Percentiles rank a stretch among this genome's conserved stretches.
These are phyloP conservation scores for Aquilaria yunnanensis DNA, from an alignment of 345 rosid genomes.

Conservation along the genomic window DNA sequence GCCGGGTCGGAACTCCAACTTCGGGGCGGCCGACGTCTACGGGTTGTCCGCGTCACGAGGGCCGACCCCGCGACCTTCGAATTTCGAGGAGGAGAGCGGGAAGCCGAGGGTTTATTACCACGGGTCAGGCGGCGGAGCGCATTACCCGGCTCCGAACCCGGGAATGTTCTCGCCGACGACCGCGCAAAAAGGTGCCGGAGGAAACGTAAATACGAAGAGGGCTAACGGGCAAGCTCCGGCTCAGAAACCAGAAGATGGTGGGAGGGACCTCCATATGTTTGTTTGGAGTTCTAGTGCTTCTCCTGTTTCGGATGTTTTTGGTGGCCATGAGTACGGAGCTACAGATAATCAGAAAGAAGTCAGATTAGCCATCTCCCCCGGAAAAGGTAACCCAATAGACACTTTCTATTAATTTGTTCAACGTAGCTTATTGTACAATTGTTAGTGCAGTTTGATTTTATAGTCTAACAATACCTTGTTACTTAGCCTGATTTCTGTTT, in stretches of 20 bases:
- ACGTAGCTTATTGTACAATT: neutral
- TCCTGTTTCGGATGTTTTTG: slow-evolving; percentile 90
- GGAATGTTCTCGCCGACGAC: slow-evolving; percentile 83
- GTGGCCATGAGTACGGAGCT: slow-evolving; percentile 40
- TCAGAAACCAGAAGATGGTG: slow-evolving; percentile 38
- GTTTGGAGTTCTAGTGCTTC: slow-evolving; percentile 99
- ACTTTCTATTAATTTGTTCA: neutral
- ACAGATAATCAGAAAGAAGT: slow-evolving; percentile 64
- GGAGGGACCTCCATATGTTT: slow-evolving; percentile 88
- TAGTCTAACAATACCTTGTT: too few species aligned
- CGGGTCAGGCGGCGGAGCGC: slow-evolving; percentile 40
- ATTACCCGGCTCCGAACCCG: slow-evolving; percentile 94
- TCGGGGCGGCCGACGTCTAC: slow-evolving; percentile 60
- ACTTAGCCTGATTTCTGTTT: neutral
- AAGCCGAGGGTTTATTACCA: slow-evolving; percentile 54
- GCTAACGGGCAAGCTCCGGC: slow-evolving; percentile 35
- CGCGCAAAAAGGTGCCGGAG: slow-evolving; percentile 28
- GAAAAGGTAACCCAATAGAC: slow-evolving; percentile 39
- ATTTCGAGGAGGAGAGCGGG: slow-evolving; percentile 64
- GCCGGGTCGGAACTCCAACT: slow-evolving; percentile 62
- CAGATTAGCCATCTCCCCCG: slow-evolving; percentile 70
- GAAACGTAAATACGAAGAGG: slow-evolving; percentile 35
- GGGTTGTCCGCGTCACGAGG: slow-evolving; percentile 62
- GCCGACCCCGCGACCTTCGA: slow-evolving; percentile 81
- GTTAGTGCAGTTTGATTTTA: neutral